Evolutionary conservation across 768 basidiomycete species (phyloP).

Genomic region (Chalciporus pseudorubinellus): DNA sequence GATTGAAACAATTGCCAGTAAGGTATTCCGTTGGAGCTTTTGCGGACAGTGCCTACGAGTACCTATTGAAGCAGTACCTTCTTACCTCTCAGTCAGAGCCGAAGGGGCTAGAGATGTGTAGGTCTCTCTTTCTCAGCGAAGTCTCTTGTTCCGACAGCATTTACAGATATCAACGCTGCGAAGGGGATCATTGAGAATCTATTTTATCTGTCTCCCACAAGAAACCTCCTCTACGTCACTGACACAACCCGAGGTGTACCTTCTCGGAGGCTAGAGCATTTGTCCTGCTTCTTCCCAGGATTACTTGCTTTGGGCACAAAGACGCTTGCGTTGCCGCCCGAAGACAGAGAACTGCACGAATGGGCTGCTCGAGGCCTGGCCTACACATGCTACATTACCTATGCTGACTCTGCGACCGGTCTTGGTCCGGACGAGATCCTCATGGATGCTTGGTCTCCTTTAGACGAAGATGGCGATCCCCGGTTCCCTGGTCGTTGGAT

Average conservation of each 20-base stretch:
- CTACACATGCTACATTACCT: slow-evolving; percentile 50
- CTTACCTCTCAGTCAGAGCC: slow-evolving; percentile 46
- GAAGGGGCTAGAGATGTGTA: slow-evolving; percentile 52
- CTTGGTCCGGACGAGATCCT: slow-evolving; percentile 26
- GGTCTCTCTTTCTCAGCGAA: slow-evolving; percentile 12
- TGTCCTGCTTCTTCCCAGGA: slow-evolving; percentile 69
- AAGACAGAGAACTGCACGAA: slow-evolving; percentile 41
- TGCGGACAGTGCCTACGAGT: slow-evolving; percentile 67
- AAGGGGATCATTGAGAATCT: slow-evolving; percentile 56
- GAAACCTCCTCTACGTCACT: slow-evolving; percentile 63
- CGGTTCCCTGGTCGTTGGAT: slow-evolving; percentile 37
- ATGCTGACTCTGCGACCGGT: slow-evolving; percentile 38
- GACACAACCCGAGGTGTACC: slow-evolving; percentile 39
- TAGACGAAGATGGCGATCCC: neutral
- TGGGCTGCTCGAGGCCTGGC: slow-evolving; percentile 66
- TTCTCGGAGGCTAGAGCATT: slow-evolving; percentile 55
- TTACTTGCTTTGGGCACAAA: slow-evolving; percentile 61
- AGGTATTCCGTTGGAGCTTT: slow-evolving; percentile 54
- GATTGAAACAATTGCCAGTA: slow-evolving; percentile 19
- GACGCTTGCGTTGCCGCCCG: slow-evolving; percentile 38
- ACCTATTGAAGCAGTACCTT: slow-evolving; percentile 64
- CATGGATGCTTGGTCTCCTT: slow-evolving; percentile 13
- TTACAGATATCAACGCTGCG: slow-evolving; percentile 48
- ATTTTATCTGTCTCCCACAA: slow-evolving; percentile 53
- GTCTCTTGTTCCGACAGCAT: neutral